Percentiles rank a stretch among this genome's conserved stretches.
Evolutionary conservation across 2,329 filamentous ascomycete genomes (phyloP).

Genomic region (Thelonectria discophora): DNA sequence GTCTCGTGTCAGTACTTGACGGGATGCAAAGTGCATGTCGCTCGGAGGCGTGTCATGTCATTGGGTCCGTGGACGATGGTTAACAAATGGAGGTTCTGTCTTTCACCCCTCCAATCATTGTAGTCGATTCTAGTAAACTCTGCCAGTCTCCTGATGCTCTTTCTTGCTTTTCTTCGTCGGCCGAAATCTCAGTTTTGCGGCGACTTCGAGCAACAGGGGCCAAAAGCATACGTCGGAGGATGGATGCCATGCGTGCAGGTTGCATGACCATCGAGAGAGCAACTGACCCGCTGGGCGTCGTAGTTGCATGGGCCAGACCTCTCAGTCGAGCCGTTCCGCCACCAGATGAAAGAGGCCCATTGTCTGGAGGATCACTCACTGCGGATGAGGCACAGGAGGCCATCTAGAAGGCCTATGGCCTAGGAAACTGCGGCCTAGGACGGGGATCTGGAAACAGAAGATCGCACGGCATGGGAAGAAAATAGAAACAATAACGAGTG

Average conservation of each 20-base stretch:
- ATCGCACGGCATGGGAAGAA: neutral
- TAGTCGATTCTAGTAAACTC: neutral
- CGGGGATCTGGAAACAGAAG: constrained; percentile 7
- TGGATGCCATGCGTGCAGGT: neutral
- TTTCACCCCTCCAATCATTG: neutral
- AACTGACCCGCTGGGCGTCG: constrained; percentile 4
- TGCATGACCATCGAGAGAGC: neutral
- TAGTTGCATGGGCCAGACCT: constrained; percentile 41
- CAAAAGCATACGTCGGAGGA: constrained; percentile 1
- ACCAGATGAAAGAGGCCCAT: constrained; percentile 13
- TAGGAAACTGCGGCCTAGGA: neutral
- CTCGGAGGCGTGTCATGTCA: neutral
- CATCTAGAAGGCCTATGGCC: neutral
- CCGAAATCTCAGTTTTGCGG: neutral
- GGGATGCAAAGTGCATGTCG: neutral
- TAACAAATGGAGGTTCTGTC: neutral
- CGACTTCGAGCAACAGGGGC: constrained; percentile 10
- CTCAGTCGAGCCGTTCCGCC: constrained; percentile 18
- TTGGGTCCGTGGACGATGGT: constrained; percentile 1
- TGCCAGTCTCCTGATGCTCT: neutral
- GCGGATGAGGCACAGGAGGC: neutral
- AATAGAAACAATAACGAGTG: neutral
- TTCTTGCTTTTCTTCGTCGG: neutral
- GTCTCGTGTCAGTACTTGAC: neutral
- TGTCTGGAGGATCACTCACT: neutral